Base-by-base conservation (phyloP, 73 alveolate genomes). In the Halteria grandinella region DNA sequence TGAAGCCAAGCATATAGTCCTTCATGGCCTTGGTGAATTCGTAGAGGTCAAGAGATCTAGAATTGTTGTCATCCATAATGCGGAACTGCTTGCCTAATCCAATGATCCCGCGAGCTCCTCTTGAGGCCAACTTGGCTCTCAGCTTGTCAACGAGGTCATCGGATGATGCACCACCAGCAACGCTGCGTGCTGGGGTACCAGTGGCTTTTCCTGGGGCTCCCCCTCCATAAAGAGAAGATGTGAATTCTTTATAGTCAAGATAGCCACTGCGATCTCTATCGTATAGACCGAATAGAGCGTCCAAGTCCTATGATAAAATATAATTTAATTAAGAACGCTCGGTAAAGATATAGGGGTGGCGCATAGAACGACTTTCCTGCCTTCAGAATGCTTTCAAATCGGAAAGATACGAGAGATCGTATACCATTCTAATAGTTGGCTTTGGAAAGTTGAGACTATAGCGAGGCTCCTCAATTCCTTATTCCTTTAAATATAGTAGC, bases 41-140 rank as follows among this genome's bases (percentile, higher is more conserved):
- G 47, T 86, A 69, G 29, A 49, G 27, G 76, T 90, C 97, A 25
- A 90, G 76, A 18, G 91, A 66, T 50, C 90, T 79, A 37, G 87
- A 73, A 66, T 87, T 87, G 83, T 87, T 52, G 50, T 88, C 93
- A 51, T 88, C 95, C 85, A 88, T 66, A 14, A 88, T 76, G 47
- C 73, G 36, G 79, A 86, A 86, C 50, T 86, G 88, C 55, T 45
- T 86, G 14, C 63, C 77, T 20, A 86, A 84, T 4, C 91, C 94
- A 34, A 86, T 70, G 53, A 86, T 33, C 0, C 94, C 94, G 69
- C 85, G 50, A 32, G 83, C 89, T n/a, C 97, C 97, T 48, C 97
- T 58, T 14, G 87, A 36, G 10, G 86, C 86, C 31, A 90, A 63
- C 82, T 83, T 83, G 11, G 62, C 75, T 66, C 91, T 86, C 15